A percentile compares a stretch with the other conserved stretches of the same genome.
These are phyloP conservation scores for Sporopachydermia lactativora DNA, from an alignment of 805 yeast genomes.

Conservation along the genomic window DNA sequence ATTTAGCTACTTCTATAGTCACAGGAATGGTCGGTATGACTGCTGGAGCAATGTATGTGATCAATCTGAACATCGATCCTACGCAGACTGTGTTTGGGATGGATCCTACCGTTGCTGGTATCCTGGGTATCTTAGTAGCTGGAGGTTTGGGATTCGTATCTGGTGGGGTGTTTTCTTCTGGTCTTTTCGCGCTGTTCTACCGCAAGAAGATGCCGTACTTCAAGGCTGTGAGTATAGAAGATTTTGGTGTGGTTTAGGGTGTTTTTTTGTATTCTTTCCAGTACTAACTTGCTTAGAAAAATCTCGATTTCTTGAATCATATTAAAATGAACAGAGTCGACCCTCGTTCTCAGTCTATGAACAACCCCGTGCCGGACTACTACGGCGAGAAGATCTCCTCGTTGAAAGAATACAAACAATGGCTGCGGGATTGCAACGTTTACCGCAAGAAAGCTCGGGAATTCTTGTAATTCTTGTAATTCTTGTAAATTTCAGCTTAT, in stretches of 20 bases:
- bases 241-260: neutral
- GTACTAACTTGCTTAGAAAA: slow-evolving; percentile 27
- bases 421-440: slow-evolving; percentile 92
- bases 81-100: slow-evolving; percentile 77
- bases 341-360: slow-evolving; percentile 78
- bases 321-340: slow-evolving; percentile 75
- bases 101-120: slow-evolving; percentile 74
- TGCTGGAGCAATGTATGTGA: slow-evolving; percentile 59
- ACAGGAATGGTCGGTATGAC: slow-evolving; percentile 56
- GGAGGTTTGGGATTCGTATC: slow-evolving; percentile 67
- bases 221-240: slow-evolving; percentile 13
- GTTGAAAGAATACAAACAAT: slow-evolving; percentile 74
- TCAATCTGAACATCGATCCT: slow-evolving; percentile 77
- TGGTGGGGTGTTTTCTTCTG: slow-evolving; percentile 74
- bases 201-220: slow-evolving; percentile 31
- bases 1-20: slow-evolving; percentile 49
- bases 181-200: slow-evolving; percentile 45
- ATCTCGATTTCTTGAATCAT: slow-evolving; percentile 60
- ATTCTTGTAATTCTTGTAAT: slow-evolving; percentile 38
- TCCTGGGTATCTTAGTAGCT: slow-evolving; percentile 56
- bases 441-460: slow-evolving; percentile 72
- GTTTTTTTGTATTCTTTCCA: slow-evolving; percentile 3
- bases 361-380: slow-evolving; percentile 96
- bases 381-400: slow-evolving; percentile 94
- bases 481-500: slow-evolving; percentile 16